Percentiles rank a stretch among this genome's conserved stretches.
Evolutionary conservation across 1,284 basidiomycete genomes (phyloP).

Genomic region (Schizophyllum amplum): DNA sequence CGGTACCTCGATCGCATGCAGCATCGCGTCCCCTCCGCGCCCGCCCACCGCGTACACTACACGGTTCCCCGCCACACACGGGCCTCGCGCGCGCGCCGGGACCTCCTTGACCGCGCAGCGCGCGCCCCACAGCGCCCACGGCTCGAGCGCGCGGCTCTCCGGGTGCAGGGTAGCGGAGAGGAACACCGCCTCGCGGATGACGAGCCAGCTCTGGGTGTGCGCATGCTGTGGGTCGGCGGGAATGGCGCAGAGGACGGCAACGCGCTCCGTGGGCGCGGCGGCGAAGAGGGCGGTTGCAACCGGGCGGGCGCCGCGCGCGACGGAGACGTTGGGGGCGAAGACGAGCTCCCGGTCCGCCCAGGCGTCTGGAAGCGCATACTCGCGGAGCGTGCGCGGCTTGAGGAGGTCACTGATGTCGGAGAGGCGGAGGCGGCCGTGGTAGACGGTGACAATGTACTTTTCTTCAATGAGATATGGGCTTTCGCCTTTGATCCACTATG

Average conservation of each 20-base stretch:
- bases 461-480: background rate
- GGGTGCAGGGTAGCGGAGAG: conserved; percentile 24
- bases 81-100: conserved; percentile 20
- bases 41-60: conserved; percentile 34
- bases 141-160: conserved; percentile 26
- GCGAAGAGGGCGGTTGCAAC: conserved; percentile 37
- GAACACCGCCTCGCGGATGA: conserved; percentile 38
- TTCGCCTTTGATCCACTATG: background rate
- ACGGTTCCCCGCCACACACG: conserved; percentile 33
- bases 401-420: conserved; percentile 36
- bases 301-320: conserved; percentile 21
- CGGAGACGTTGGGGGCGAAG: conserved; percentile 29
- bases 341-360: conserved; percentile 32
- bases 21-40: conserved; percentile 6
- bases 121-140: conserved; percentile 38
- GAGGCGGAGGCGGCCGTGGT: conserved; percentile 21
- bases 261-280: conserved; percentile 33
- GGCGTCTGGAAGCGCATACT: conserved; percentile 37
- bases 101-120: conserved; percentile 36
- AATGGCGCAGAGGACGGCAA: conserved; percentile 34
- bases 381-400: conserved; percentile 30
- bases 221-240: conserved; percentile 16
- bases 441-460: background rate
- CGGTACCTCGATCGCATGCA: conserved; percentile 35
- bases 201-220: conserved; percentile 30